phyloP scores from a whole-genome alignment of 2,329 filamentous ascomycete species.

The Arachnomyces sp. region DNA sequence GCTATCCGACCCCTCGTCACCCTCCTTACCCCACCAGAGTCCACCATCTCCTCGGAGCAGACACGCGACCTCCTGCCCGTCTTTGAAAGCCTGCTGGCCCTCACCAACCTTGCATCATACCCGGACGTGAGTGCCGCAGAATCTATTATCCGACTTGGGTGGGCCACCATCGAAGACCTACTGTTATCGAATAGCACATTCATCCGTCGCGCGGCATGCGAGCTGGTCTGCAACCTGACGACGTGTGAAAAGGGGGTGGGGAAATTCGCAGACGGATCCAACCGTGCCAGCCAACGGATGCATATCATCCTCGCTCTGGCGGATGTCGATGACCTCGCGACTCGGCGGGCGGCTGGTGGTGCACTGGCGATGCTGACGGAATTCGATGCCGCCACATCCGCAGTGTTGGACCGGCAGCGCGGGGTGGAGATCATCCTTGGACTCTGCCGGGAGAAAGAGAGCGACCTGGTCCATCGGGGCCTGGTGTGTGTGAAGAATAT shows the following conservation, averaged over 20 bases:
- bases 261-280: conserved; percentile 47
- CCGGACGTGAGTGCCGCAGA: conserved; percentile 48
- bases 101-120: conserved; percentile 82
- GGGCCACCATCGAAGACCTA: conserved; percentile 72
- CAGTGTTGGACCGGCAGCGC: conserved; percentile 61
- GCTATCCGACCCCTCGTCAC: conserved; percentile 76
- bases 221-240: conserved; percentile 81
- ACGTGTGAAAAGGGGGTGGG: conserved; percentile 38
- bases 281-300: conserved; percentile 63
- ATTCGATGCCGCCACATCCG: conserved; percentile 66
- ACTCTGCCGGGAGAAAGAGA: conserved; percentile 63
- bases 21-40: conserved; percentile 61
- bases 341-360: conserved; percentile 76
- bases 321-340: conserved; percentile 74
- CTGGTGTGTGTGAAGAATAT: conserved; percentile 70
- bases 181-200: conserved; percentile 67
- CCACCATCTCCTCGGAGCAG: conserved; percentile 44
- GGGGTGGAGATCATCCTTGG: conserved; percentile 73
- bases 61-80: conserved; percentile 74
- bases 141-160: conserved; percentile 65
- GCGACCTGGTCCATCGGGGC: conserved; percentile 53
- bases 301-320: conserved; percentile 81
- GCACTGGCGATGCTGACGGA: conserved; percentile 77
- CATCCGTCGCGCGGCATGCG: conserved; percentile 74
- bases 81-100: conserved; percentile 83